Conservation (phyloP, 768 basidiomycete genomes). For the Pleurotus tuoliensis region DNA sequence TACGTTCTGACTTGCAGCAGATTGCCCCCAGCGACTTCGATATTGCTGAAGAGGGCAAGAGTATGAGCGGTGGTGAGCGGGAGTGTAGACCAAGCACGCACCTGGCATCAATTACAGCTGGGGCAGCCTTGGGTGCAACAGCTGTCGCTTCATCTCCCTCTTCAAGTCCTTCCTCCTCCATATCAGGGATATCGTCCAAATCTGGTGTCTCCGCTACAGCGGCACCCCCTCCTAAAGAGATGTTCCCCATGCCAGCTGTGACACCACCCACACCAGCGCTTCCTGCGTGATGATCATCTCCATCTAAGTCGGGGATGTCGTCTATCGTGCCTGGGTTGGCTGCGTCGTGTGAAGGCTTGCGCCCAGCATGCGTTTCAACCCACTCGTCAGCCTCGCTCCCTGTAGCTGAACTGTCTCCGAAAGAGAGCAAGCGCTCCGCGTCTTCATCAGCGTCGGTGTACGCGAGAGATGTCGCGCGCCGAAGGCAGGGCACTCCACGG, state of each 20-base stretch:
- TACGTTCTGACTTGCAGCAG: constrained; percentile 95
- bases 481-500: constrained; percentile 93
- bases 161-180: constrained; percentile 93
- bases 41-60: constrained; percentile 37
- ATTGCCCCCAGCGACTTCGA: constrained; percentile 72
- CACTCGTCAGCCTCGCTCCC: constrained; percentile 79
- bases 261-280: constrained; percentile 27
- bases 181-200: constrained; percentile 97
- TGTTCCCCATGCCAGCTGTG: constrained; percentile 36
- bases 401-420: constrained; percentile 59
- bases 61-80: neutral
- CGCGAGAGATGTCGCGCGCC: constrained; percentile 86
- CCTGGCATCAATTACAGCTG: constrained; percentile 45
- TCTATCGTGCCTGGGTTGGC: constrained; percentile 66
- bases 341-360: constrained; percentile 49
- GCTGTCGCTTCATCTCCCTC: constrained; percentile 86
- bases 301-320: constrained; percentile 87
- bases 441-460: constrained; percentile 98
- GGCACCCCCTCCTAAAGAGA: constrained; percentile 37
- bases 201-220: constrained; percentile 62
- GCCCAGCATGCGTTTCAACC: constrained; percentile 96
- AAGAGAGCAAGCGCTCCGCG: constrained; percentile 85
- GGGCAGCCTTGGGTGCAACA: constrained; percentile 39
- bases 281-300: constrained; percentile 28
- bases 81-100: constrained; percentile 22